Percentiles rank a stretch among this genome's conserved stretches.
These are phyloP conservation scores for Raffaelea albimanens DNA, from an alignment of 2,329 filamentous ascomycete genomes.

Conservation along the genomic window DNA sequence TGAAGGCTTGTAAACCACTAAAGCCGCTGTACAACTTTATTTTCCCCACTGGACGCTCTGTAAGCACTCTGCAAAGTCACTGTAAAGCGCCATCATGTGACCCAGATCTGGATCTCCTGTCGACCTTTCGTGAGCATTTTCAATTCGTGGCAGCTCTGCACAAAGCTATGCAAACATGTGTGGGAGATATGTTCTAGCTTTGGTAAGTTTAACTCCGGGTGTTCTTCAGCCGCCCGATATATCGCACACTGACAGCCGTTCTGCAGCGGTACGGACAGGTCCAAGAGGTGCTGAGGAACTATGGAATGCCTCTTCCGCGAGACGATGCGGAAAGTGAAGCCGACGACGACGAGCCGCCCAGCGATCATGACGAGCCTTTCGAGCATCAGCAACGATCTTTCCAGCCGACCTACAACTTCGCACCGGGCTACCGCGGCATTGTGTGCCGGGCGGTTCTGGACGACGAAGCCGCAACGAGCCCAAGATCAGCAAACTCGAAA, in stretches of 20 bases:
- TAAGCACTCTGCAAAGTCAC: too few species aligned
- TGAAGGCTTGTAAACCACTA: too few species aligned
- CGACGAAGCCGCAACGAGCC: neutral
- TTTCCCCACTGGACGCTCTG: too few species aligned
- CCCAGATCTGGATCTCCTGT: too few species aligned
- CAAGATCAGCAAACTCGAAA: too few species aligned
- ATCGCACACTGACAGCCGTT: neutral
- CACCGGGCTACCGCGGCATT: constrained; percentile 74
- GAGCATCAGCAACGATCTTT: constrained; percentile 25
- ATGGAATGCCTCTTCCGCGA: constrained; percentile 21
- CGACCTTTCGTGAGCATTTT: too few species aligned
- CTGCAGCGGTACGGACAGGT: constrained; percentile 66
- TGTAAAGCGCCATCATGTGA: too few species aligned
- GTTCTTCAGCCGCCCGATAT: too few species aligned
- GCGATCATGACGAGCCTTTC: constrained; percentile 27
- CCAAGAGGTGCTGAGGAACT: constrained; percentile 60
- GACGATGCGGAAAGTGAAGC: constrained; percentile 55
- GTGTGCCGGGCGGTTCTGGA: constrained; percentile 53
- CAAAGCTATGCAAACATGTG: constrained; percentile 4
- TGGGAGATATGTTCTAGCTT: constrained; percentile 24
- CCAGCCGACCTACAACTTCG: constrained; percentile 83
- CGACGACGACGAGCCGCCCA: constrained; percentile 56
- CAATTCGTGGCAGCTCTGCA: too few species aligned
- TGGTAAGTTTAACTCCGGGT: too few species aligned
- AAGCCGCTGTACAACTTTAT: too few species aligned